Base-by-base conservation (phyloP, 1,139 yeast genomes). In the Meyerozyma elateridarum region DNA sequence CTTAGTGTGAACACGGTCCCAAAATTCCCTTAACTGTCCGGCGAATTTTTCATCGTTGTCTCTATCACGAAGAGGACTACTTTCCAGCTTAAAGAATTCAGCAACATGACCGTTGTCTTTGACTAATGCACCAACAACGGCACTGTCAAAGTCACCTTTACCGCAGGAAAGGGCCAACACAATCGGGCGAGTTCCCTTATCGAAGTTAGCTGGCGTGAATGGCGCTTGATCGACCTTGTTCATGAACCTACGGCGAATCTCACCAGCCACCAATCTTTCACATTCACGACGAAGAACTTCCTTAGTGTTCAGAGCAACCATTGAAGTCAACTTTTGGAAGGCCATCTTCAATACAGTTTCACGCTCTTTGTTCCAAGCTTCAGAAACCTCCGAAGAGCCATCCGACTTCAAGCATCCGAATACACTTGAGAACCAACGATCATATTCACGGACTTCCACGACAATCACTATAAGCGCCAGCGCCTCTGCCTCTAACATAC, bases 191-290 rank as follows among this genome's bases (percentile, higher is more conserved):
- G 94, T 82, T 26, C 96, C 96, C 39, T 74, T 70, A 32, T 77
- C 85, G 44, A 71, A 82, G 3, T 85, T 83, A 33, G 73, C 71
- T 7, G 97, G 95, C 44, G 84, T 79, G 57, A 68, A 89, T 15
- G 98, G 96, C 2, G 97, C 96, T 62, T 89, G 97, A 53, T 91
- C 93, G 29, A 91, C 69, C 48, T 79, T 82, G 16, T 73, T 68
- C 51, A 78, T 63, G 49, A 91, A 83, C 22, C 73, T 64, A 32
- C 73, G 70, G 44, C 97, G 79, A 25, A 89, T 77, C 38, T 81
- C 80, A 38, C 67, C 72, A 34, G 80, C 82, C 29, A 91, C 65
- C 29, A 78, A 59, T 36, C 87, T 71, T 52, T 83, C 83, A 61
- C 96, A 84, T 40, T 76, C 83, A 40, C 84, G 73, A 36, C 89